A percentile compares a stretch with the other conserved stretches of the same genome.
Evolutionary conservation across 78 protist genomes (phyloP).

Genomic region (Dictyostelium intermedium): DNA sequence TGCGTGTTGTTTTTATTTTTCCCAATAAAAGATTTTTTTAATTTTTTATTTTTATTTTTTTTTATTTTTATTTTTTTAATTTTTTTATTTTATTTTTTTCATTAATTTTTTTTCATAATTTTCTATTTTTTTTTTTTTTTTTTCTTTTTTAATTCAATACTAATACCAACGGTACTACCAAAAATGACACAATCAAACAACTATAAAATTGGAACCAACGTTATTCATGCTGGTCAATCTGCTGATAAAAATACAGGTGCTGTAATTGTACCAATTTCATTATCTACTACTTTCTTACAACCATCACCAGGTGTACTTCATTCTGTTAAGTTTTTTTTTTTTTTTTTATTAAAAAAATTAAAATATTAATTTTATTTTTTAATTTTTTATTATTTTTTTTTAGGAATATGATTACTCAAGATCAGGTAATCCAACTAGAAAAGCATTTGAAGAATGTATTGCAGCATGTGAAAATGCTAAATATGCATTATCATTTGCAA

Average conservation of each 20-base stretch:
- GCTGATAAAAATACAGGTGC: constrained; percentile 92
- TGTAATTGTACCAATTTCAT: constrained; percentile 82
- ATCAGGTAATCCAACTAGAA: constrained; percentile 97
- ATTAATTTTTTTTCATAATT: neutral
- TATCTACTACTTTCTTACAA: constrained; percentile 91
- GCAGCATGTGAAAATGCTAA: constrained; percentile 93
- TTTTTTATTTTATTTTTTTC: neutral
- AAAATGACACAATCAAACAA: neutral
- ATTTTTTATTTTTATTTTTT: neutral
- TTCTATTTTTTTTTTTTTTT: neutral
- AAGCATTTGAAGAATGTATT: constrained; percentile 88
- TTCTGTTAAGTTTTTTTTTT: constrained; percentile 1
- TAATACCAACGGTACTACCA: neutral
- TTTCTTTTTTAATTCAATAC: neutral
- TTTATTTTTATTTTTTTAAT: neutral
- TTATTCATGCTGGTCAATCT: constrained; percentile 94
- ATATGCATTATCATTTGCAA: constrained; percentile 87
- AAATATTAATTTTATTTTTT: neutral
- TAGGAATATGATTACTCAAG: constrained; percentile 94
- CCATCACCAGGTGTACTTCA: constrained; percentile 79
- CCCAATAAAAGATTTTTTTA: neutral
- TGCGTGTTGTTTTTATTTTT: neutral
- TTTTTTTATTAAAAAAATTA: neutral
- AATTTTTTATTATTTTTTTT: neutral
- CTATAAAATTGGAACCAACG: constrained; percentile 83